These are phyloP conservation scores for Zanthoxylum bungeanum DNA, from an alignment of 345 rosid genomes.

Conservation along the genomic window DNA sequence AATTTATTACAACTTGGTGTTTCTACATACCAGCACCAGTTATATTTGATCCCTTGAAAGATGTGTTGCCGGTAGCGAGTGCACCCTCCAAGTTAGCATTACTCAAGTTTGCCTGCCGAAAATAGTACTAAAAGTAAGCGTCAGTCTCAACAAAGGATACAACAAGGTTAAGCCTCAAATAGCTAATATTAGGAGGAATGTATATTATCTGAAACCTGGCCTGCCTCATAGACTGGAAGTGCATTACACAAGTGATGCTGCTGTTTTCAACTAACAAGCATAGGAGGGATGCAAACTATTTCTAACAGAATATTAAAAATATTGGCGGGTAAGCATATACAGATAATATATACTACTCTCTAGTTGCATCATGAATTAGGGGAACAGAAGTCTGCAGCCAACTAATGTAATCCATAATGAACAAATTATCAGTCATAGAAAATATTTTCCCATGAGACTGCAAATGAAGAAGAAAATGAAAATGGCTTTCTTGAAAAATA, in stretches of 20 bases:
- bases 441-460: not conserved
- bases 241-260: not conserved
- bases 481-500: not conserved
- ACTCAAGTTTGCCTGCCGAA: slow-evolving; percentile 68
- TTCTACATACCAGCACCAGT: slow-evolving; percentile 69
- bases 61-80: slow-evolving; percentile 84
- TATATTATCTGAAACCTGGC: not conserved
- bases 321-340: not conserved
- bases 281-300: not conserved
- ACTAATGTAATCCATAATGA: not conserved
- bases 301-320: not conserved
- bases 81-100: slow-evolving; percentile 98
- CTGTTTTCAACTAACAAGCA: not conserved
- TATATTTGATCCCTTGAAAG: slow-evolving; percentile 85
- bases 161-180: not conserved
- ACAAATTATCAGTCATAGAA: not conserved
- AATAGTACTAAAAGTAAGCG: not conserved
- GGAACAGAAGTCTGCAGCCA: not conserved
- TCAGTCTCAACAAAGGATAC: not conserved
- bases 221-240: not conserved
- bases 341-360: not conserved
- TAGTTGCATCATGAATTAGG: not conserved
- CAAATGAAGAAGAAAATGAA: not conserved
- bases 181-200: not conserved
- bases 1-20: not conserved